Base-by-base conservation (phyloP, 2,329 filamentous ascomycete species). In the Botrytis fabae region DNA sequence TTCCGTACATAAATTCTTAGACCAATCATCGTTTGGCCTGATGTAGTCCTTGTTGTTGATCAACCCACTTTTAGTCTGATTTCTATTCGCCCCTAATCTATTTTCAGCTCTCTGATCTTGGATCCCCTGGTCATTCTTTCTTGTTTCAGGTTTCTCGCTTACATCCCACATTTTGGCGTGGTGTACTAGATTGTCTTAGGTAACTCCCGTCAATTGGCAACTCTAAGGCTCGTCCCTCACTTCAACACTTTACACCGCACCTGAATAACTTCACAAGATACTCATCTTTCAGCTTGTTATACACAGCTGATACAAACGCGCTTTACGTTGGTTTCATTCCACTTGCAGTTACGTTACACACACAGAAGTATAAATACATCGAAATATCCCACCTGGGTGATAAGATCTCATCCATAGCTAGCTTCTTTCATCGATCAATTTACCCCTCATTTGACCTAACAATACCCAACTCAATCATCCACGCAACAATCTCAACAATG, bases 401-500 rank as follows among this genome's bases (percentile, higher is more conserved):
- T 42, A 62, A 40, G 22, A 42, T 16, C 42, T 35, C 40, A 28
- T n/a, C 12, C 38, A n/a, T 25, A 44, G 25, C n/a, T 48, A 44
- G 59, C 48, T 48, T 9, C 60, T 64, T 40, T 46, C 59, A 71
- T 70, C 59, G 59, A 46, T 35, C 54, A n/a, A 66, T 60, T 66
- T 68, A 59, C 61, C 70, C 70, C 70, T 66, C 70, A n/a, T 71
- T 66, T 28, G n/a, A 20, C 40, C 57, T 18, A 44, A 42, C 25
- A n/a, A 51, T 25, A 2, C 46, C 16, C 14, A 64, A 35, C 32
- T 42, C 57, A 35, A 51, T 62, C 38, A 62, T 46, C 65, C 70
- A 78, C 40, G 48, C 22, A 54, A 54, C 25, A 40, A 54, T 35
- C 38, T 22, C 35, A 28, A 79, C 92, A 89, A 92, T 97, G 84